Conservation (phyloP, 2,329 filamentous ascomycete species). For the Corynespora cassiicola region DNA sequence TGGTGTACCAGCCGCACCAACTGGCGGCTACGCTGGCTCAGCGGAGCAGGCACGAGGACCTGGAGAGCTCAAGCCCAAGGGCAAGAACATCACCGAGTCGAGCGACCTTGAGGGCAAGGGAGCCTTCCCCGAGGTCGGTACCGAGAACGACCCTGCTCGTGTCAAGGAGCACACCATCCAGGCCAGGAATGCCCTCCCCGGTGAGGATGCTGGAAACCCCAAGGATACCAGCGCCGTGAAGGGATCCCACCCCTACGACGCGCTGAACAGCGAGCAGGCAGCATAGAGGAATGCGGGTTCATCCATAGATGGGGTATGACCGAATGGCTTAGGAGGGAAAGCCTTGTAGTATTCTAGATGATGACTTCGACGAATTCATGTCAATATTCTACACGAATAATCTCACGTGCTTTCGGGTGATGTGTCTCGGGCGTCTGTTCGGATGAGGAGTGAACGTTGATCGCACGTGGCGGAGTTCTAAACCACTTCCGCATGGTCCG, state of each 20-base stretch:
- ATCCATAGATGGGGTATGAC: no score
- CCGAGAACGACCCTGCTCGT: slow-evolving; percentile 62
- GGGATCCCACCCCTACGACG: slow-evolving; percentile 13
- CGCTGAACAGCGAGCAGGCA: slow-evolving; percentile 16
- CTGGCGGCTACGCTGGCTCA: slow-evolving; percentile 46
- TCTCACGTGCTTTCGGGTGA: no score
- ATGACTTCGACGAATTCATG: slow-evolving; percentile 3
- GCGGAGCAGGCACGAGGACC: slow-evolving; percentile 32
- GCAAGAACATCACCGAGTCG: slow-evolving; percentile 58
- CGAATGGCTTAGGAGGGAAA: no score
- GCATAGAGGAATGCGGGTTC: no score
- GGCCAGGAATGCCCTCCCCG: slow-evolving; percentile 41
- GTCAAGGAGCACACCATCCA: slow-evolving; percentile 50
- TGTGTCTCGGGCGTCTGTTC: no score
- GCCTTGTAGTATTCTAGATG: no score
- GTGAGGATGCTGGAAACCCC: slow-evolving; percentile 26
- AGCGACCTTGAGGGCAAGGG: slow-evolving; percentile 24
- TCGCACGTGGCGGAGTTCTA: slow-evolving; percentile 21
- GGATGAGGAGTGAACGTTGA: not conserved
- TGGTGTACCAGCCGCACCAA: slow-evolving; percentile 42
- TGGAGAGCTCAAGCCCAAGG: slow-evolving; percentile 54
- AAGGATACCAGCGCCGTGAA: slow-evolving; percentile 16
- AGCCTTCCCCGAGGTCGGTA: slow-evolving; percentile 56
- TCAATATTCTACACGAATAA: no score
- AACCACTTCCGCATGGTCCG: slow-evolving; percentile 25